Evolutionary conservation across 2,329 filamentous ascomycete species (phyloP), one percentile per base, ranked within the genome.

Genomic region (Colletotrichum shisoi): DNA sequence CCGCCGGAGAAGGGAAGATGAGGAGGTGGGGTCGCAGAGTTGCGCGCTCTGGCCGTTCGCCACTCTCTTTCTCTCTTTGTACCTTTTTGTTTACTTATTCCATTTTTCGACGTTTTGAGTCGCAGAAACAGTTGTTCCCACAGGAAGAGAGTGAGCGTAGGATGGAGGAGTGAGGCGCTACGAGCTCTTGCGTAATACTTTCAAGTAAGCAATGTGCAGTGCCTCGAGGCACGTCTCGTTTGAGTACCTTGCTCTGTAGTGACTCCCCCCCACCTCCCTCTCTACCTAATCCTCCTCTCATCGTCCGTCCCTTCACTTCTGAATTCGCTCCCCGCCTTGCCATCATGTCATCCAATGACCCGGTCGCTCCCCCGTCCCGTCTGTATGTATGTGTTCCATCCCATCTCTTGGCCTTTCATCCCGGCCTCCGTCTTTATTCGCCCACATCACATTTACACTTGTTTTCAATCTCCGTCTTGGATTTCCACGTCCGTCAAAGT

Each of bases 371-470:
- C 42, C 42, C 57, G 37, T 45, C 40, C 48, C 19, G 17, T 45
- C 34, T 34, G 8, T 39, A 52, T 34, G 8, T 39, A 52, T 15
- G 19, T 46, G 51, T 42, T 53, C 59, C 40, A 40, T 56, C 49
- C 63, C 58, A 62, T 57, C 57, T 51, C 17, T 34, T 8, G 31
- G 40, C 53, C 42, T 44, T n/a, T 27, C 31, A 34, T 52, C 53
- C 42, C 27, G 27, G 45, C 24, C 40, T 51, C 40, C 21, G 21
- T 8, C 42, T 48, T 53, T 21, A 39, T 39, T 39, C 51, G 51
- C 34, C 31, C 34, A 53, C 49, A 52, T 15, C 4, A 2, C n/a
- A 45, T 27, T 31, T 58, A 13, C 15, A 56, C 19, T 31, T 34
- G 37, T 19, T 37, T 56, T 39, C 31, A 49, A 27, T 59, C 45